phyloP scores from a whole-genome alignment of 2,329 filamentous ascomycete species.

The Ramularia endophylla region DNA sequence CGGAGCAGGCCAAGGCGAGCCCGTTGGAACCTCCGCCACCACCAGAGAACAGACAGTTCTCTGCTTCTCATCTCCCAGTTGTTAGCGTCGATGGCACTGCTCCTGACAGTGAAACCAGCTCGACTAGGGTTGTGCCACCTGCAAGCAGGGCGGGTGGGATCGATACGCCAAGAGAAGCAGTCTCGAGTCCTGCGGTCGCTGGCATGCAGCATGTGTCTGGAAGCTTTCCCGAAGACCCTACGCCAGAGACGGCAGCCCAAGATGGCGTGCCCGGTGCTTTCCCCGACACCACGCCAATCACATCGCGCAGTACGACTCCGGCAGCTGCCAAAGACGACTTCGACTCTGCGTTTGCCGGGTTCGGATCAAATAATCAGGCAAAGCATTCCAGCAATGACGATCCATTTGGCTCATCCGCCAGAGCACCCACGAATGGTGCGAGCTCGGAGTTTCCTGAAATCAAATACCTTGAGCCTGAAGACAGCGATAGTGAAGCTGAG shows the following conservation, averaged over 20 bases:
- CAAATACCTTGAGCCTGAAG: constrained; percentile 72
- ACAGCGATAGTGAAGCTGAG: constrained; percentile 60
- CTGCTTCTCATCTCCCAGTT: constrained; percentile 69
- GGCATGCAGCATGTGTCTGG: constrained; percentile 6
- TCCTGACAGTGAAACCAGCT: constrained; percentile 49
- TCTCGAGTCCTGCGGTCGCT: constrained; percentile 4
- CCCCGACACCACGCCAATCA: constrained; percentile 42
- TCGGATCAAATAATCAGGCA: constrained; percentile 40
- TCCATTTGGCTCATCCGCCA: constrained; percentile 41
- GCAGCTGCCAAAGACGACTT: constrained; percentile 58
- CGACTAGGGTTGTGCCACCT: constrained; percentile 36
- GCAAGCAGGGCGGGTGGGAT: constrained; percentile 26
- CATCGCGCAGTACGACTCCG: constrained; percentile 38
- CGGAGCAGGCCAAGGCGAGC: constrained; percentile 43
- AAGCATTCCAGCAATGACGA: constrained; percentile 22
- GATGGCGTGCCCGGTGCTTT: constrained; percentile 46
- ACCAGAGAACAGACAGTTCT: constrained; percentile 70
- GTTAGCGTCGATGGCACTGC: constrained; percentile 47
- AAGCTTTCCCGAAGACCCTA: constrained; percentile 15
- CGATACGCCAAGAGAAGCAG: constrained; percentile 21
- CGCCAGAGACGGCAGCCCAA: constrained; percentile 12
- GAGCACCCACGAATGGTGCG: constrained; percentile 30
- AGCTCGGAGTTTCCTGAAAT: constrained; percentile 81
- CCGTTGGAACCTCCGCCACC: constrained; percentile 61
- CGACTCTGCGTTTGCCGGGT: constrained; percentile 76